Evolutionary conservation across 1,139 yeast species (phyloP).

Genomic region (Kodamaea derodonti): DNA sequence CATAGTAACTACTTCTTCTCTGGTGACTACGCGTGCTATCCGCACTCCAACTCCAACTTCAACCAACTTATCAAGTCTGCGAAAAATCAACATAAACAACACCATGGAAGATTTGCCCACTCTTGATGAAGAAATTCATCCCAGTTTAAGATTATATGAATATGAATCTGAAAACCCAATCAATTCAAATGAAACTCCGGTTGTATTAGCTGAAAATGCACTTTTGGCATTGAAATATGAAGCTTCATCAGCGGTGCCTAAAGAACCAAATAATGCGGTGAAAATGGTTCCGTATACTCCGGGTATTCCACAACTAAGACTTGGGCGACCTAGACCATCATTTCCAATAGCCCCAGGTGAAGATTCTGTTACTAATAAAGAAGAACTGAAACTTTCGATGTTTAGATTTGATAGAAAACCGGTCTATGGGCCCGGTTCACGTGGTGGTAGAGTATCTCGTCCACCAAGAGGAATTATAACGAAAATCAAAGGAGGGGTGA

Average conservation of each 20-base stretch:
- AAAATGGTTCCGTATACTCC: conserved; percentile 34
- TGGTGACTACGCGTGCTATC: too few relatives aligned
- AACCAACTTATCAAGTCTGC: too few relatives aligned
- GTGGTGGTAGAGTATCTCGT: conserved; percentile 29
- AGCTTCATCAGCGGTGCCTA: neutral
- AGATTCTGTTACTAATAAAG: conserved; percentile 29
- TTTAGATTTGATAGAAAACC: conserved; percentile 38
- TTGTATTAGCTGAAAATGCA: neutral
- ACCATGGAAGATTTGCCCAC: neutral
- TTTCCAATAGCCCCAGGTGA: conserved; percentile 18
- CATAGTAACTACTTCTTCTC: too few relatives aligned
- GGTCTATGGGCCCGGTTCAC: conserved; percentile 42
- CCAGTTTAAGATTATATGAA: conserved; percentile 5
- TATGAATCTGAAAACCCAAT: neutral
- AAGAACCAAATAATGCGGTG: conserved; percentile 1
- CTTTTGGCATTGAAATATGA: neutral
- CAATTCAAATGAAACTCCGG: neutral
- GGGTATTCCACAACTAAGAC: conserved; percentile 25
- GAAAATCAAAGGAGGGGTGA: conserved; percentile 5
- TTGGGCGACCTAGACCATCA: conserved; percentile 34
- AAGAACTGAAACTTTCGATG: conserved; percentile 31
- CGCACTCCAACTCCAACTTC: too few relatives aligned
- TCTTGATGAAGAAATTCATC: conserved; percentile 3
- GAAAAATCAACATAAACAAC: too few relatives aligned
- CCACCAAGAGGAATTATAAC: conserved; percentile 19